These are phyloP conservation scores for Rhodotorula sp. DNA, from an alignment of 1,284 basidiomycete genomes.

Conservation along the genomic window DNA sequence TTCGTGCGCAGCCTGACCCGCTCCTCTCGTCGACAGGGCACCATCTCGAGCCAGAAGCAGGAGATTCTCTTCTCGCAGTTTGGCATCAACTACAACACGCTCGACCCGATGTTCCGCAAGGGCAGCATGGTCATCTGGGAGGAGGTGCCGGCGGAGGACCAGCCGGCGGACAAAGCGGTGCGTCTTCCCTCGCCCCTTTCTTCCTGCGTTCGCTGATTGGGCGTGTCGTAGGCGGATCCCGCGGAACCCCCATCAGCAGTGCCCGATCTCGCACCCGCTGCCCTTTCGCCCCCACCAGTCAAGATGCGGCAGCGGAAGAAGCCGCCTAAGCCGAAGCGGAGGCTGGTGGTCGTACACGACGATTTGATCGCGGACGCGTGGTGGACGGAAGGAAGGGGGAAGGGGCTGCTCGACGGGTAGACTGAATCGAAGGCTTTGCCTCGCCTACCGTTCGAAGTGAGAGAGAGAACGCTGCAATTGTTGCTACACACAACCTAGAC, in stretches of 20 bases:
- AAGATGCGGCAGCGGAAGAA: constrained; percentile 23
- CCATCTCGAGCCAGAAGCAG: constrained; percentile 82
- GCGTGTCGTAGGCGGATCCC: not conserved
- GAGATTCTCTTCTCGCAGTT: constrained; percentile 84
- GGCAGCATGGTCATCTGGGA: constrained; percentile 81
- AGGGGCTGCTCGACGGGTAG: constrained; percentile 21
- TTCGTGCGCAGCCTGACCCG: too few relatives aligned
- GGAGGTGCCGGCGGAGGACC: constrained; percentile 47
- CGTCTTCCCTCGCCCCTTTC: too few relatives aligned
- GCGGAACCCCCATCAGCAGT: not conserved
- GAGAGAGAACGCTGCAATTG: not conserved
- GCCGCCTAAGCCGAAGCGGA: constrained; percentile 48
- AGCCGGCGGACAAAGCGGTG: constrained; percentile 11
- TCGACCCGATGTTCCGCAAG: constrained; percentile 76
- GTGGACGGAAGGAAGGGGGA: constrained; percentile 62
- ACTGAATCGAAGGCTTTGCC: not conserved
- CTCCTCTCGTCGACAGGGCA: constrained; percentile 62
- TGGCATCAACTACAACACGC: constrained; percentile 81
- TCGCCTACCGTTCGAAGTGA: too few relatives aligned
- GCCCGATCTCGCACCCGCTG: not conserved
- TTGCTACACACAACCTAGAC: not conserved
- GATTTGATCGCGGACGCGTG: constrained; percentile 81
- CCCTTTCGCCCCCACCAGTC: constrained; percentile 42
- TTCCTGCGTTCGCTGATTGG: too few relatives aligned
- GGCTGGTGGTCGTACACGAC: constrained; percentile 67